A percentile compares a stretch with the other conserved stretches of the same genome.
Evolutionary conservation across 2,329 filamentous ascomycete species (phyloP).

Genomic region (Stachybotrys echinatus): DNA sequence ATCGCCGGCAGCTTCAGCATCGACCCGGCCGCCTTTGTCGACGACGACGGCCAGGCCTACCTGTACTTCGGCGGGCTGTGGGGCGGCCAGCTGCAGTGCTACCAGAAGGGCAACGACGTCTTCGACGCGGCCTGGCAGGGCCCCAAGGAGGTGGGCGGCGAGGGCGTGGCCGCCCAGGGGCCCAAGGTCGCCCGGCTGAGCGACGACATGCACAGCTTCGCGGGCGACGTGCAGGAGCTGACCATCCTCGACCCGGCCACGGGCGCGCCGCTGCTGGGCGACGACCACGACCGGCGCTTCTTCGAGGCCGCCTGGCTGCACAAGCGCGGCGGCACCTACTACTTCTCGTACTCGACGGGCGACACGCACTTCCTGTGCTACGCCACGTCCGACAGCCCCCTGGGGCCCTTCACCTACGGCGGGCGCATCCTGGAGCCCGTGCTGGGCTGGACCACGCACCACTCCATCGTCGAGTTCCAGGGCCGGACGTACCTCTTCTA

Average conservation of each 20-base stretch:
- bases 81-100: slow-evolving; percentile 78
- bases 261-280: slow-evolving; percentile 52
- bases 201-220: slow-evolving; percentile 62
- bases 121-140: slow-evolving; percentile 53
- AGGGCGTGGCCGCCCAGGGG: slow-evolving; percentile 51
- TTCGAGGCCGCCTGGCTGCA: slow-evolving; percentile 81
- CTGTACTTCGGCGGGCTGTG: slow-evolving; percentile 73
- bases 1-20: slow-evolving; percentile 71
- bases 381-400: slow-evolving; percentile 57
- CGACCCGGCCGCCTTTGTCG: slow-evolving; percentile 71
- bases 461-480: slow-evolving; percentile 70
- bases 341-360: slow-evolving; percentile 74
- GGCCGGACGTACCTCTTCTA: slow-evolving; percentile 72
- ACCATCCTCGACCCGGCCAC: slow-evolving; percentile 59
- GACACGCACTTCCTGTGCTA: slow-evolving; percentile 73
- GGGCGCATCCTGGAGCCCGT: slow-evolving; percentile 72
- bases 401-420: slow-evolving; percentile 68
- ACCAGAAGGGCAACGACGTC: slow-evolving; percentile 45
- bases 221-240: slow-evolving; percentile 50
- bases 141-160: slow-evolving; percentile 53
- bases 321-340: slow-evolving; percentile 64
- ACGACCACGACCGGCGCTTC: slow-evolving; percentile 70
- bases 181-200: slow-evolving; percentile 62
- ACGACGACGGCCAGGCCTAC: slow-evolving; percentile 37
- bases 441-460: slow-evolving; percentile 76